Evolutionary conservation across 192 early-diverging fungal genomes (phyloP).

Genomic region (Backusella luteola): DNA sequence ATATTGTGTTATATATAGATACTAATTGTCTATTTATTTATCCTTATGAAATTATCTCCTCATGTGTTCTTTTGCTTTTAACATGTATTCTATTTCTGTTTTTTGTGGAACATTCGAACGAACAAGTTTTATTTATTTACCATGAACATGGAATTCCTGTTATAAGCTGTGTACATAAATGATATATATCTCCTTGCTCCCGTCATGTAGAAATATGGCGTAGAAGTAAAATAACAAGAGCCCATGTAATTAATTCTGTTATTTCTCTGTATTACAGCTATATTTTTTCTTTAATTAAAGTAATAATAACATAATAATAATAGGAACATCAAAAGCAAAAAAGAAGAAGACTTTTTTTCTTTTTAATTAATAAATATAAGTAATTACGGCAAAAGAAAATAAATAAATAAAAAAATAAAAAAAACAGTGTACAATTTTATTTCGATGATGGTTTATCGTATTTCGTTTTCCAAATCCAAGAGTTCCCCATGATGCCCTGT

Average conservation of each 20-base stretch:
- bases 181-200: no score
- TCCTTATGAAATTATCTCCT: neutral
- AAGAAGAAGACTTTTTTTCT: neutral
- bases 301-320: neutral
- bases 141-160: neutral
- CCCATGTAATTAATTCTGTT: no score
- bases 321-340: neutral
- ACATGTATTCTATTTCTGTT: no score
- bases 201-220: no score
- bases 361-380: neutral
- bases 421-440: neutral
- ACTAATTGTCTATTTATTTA: no score
- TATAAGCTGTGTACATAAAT: no score
- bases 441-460: constrained; percentile 46
- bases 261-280: neutral
- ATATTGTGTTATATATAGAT: no score
- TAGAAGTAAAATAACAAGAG: no score
- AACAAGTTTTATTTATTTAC: neutral
- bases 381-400: neutral
- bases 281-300: neutral
- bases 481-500: constrained; percentile 70
- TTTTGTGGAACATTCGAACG: neutral
- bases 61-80: neutral
- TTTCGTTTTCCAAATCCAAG: constrained; percentile 82
- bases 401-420: no score